A percentile compares a stretch with the other conserved stretches of the same genome.
Evolutionary conservation across 163 green algal species (phyloP).

Genomic region (Trebouxia gelatinosa): DNA sequence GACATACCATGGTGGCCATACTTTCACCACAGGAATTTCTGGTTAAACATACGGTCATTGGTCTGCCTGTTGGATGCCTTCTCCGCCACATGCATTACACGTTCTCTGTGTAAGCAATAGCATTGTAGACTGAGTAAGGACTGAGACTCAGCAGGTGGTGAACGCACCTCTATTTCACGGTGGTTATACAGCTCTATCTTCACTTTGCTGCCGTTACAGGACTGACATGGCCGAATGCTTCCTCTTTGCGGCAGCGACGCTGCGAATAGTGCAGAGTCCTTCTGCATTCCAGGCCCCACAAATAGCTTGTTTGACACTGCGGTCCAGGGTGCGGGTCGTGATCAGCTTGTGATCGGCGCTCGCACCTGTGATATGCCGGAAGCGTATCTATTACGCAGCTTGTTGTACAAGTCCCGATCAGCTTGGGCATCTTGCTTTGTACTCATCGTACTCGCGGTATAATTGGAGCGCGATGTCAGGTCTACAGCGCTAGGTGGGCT

Average conservation of each 20-base stretch:
- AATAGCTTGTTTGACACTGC: neutral
- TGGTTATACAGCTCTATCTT: neutral
- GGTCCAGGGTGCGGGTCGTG: neutral
- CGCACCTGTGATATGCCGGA: neutral
- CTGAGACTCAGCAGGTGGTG: no score
- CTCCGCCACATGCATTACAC: no score
- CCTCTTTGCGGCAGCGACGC: neutral
- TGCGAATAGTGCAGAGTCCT: no score
- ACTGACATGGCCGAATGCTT: neutral
- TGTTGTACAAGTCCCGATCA: neutral
- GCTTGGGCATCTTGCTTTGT: neutral
- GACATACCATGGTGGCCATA: no score
- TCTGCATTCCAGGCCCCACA: no score
- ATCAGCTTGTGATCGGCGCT: neutral
- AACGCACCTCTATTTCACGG: slow-evolving; percentile 11
- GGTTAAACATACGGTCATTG: no score
- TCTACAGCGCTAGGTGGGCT: neutral
- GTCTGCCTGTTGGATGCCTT: no score
- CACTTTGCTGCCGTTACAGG: neutral
- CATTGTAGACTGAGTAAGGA: no score
- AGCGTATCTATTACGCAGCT: slow-evolving; percentile 1
- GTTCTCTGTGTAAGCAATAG: no score
- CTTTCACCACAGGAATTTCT: no score
- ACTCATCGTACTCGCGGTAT: neutral
- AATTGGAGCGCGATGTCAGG: no score